Evolutionary conservation across 352 stramenopile genomes (phyloP).

Genomic region (Thalassiosira delicatula): DNA sequence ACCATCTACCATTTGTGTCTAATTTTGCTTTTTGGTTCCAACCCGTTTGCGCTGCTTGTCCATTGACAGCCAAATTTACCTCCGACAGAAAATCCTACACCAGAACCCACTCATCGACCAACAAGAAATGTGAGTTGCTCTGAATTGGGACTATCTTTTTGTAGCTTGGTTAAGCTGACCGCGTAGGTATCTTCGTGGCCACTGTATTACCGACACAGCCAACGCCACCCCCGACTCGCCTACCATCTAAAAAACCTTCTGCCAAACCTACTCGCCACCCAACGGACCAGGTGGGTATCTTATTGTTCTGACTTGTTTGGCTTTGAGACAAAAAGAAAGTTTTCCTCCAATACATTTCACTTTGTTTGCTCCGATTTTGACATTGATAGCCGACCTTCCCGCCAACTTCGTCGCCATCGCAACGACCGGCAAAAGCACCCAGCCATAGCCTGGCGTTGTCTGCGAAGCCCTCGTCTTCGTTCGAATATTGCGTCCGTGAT

Average conservation of each 20-base stretch:
- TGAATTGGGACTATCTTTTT: background rate
- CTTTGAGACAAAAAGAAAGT: background rate
- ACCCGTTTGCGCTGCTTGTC: background rate
- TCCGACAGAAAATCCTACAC: background rate
- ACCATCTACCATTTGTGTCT: background rate
- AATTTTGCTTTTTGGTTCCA: background rate
- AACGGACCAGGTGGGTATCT: conserved; percentile 6
- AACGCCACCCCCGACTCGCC: background rate
- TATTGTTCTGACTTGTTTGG: background rate
- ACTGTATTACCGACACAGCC: too few species aligned
- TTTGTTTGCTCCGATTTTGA: too few species aligned
- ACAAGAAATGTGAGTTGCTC: background rate
- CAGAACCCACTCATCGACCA: background rate
- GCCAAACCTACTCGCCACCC: background rate
- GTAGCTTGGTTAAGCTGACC: background rate
- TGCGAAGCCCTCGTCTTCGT: background rate
- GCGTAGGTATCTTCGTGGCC: too few species aligned
- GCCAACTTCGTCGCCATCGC: background rate
- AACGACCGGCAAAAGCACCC: background rate
- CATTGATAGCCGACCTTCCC: background rate
- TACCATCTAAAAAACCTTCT: background rate
- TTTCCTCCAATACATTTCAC: background rate
- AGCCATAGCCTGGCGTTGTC: background rate
- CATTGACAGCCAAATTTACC: background rate
- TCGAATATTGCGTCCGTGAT: background rate